Base-by-base conservation (phyloP, 352 stramenopile genomes). In the Phytophthora crassamura region DNA sequence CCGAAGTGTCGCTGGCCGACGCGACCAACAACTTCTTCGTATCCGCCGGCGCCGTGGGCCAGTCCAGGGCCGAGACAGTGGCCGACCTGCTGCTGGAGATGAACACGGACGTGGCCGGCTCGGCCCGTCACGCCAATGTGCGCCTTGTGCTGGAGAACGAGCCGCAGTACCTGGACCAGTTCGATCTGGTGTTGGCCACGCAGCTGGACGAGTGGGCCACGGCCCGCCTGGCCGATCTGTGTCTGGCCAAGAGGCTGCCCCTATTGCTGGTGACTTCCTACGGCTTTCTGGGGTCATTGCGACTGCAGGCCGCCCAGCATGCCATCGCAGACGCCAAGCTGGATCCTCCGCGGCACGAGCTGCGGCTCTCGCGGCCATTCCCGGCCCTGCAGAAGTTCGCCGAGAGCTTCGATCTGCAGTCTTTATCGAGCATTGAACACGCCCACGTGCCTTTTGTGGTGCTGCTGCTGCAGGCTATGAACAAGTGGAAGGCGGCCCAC, bases 1-100 rank as follows among this genome's bases (percentile, higher is more conserved):
- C 75, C 22, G 54, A 41, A 2, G 91, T 98, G 48, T 74, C 77
- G 7, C 70, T 88, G 33, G 73, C 77, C 14, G 90, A 98, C 61
- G 61, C 84, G 38, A 88, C 86, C 59, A 97, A 94, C 75, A 99
- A 98, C 69, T 99, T 99, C 69, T 99, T 99, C 67, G 84, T 98
- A 6, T 74, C 74, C 4, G 59, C 57, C 25, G 76, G 69, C 30
- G 62, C 78, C 33, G 18, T 96, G 0, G 82, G 87, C 25, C 73
- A 59, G 16, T 81, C 83, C 28, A 81, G 95, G 34, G 95, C 96
- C 1, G 69, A 98, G 69, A 81, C 89, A 15, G 82, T 90, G 20
- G 75, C 80, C 14, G 68, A 97, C 48, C 69, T 95, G 32, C 76
- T 99, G 33, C 75, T 90, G 10, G 97, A 99, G 80, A 92, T 99